Conservation (phyloP, 2,329 filamentous ascomycete genomes). For the Trichoderma afroharzianum region DNA sequence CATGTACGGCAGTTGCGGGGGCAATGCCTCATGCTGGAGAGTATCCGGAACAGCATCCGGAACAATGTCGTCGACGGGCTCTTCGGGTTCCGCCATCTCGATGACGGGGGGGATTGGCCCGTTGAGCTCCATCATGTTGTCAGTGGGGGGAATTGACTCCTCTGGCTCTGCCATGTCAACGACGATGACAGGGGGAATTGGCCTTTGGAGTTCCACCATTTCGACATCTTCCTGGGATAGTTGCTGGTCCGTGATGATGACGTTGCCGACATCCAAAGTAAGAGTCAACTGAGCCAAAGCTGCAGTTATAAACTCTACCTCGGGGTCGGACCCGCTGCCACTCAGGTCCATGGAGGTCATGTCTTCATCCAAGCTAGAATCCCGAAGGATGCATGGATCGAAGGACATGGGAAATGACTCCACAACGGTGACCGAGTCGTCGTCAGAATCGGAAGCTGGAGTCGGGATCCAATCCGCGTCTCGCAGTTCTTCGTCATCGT, state of each 20-base stretch:
- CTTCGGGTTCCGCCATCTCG: background rate
- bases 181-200: background rate
- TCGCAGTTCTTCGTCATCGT: background rate
- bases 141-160: background rate
- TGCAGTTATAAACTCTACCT: slow-evolving; percentile 13
- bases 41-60: slow-evolving; percentile 7
- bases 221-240: slow-evolving; percentile 1
- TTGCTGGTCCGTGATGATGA: slow-evolving; percentile 7
- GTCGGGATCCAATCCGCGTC: background rate
- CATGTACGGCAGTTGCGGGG: slow-evolving; percentile 6
- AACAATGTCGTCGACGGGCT: slow-evolving; percentile 10
- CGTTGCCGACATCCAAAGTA: background rate
- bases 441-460: background rate
- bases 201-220: slow-evolving; percentile 9
- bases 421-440: background rate
- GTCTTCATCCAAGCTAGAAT: background rate
- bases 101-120: background rate
- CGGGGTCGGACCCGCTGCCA: background rate
- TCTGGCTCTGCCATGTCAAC: slow-evolving; percentile 1
- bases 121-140: slow-evolving; percentile 6
- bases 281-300: slow-evolving; percentile 13
- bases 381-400: slow-evolving; percentile 3
- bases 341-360: slow-evolving; percentile 1
- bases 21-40: background rate
- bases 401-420: background rate